phyloP scores from a whole-genome alignment of 73 alveolate genomes.

The Stentor roeselii region DNA sequence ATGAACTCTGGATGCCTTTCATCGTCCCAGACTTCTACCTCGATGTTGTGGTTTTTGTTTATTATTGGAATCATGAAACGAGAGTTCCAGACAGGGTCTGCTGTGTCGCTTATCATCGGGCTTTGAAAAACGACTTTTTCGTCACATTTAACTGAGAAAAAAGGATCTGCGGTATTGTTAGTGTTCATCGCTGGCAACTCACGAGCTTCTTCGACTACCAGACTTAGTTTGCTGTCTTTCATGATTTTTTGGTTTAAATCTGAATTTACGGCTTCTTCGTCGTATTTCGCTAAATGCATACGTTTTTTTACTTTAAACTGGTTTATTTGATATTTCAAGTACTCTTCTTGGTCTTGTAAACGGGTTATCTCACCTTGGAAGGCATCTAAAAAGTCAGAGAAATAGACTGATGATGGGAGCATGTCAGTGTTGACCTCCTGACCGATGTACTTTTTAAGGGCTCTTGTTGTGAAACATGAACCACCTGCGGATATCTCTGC shows the following conservation, averaged over 20 bases:
- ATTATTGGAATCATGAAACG: not conserved
- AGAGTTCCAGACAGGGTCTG: conserved; percentile 6
- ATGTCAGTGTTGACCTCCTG: conserved; percentile 23
- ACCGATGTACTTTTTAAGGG: conserved; percentile 9
- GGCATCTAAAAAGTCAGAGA: not conserved
- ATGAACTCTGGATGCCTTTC: conserved; percentile 17
- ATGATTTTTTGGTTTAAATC: not conserved
- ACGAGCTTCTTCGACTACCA: conserved; percentile 26
- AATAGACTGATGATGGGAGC: conserved; percentile 15
- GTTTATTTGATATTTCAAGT: conserved; percentile 1
- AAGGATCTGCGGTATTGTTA: conserved; percentile 27
- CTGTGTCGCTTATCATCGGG: not conserved
- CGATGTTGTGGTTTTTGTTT: not conserved
- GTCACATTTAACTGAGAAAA: conserved; percentile 10
- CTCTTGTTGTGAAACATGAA: not conserved
- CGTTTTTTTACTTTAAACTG: conserved; percentile 6
- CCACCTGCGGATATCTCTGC: not conserved
- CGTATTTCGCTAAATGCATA: not conserved
- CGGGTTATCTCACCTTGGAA: not conserved
- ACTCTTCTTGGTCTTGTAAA: conserved; percentile 16
- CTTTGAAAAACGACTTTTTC: conserved; percentile 17
- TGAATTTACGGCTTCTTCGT: not conserved
- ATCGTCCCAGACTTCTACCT: conserved; percentile 14
- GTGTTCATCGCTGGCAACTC: conserved; percentile 31
- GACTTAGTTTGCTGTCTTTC: conserved; percentile 14